A percentile compares a stretch with the other conserved stretches of the same genome.
phyloP scores from a whole-genome alignment of 78 protist genomes.

The Isochrysis galbana region DNA sequence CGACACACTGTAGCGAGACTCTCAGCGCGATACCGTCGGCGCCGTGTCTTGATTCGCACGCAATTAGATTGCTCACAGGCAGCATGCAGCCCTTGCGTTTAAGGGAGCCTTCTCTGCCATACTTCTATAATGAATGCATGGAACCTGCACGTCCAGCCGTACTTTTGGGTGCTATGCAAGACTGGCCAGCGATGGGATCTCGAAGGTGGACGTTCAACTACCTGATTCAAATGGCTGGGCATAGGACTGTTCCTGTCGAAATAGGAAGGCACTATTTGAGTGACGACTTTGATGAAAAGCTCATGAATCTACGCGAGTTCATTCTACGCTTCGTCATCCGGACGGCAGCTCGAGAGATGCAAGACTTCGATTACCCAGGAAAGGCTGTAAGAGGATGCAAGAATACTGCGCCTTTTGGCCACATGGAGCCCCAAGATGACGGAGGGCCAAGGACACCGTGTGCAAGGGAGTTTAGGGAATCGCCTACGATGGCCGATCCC shows the following conservation, averaged over 20 bases:
- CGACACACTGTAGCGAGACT: no score
- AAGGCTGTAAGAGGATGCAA: background rate
- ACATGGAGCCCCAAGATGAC: background rate
- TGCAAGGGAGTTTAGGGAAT: background rate
- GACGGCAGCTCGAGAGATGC: background rate
- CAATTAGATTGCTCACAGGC: no score
- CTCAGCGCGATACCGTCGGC: no score
- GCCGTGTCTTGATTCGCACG: no score
- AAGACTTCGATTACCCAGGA: no score
- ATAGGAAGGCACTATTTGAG: background rate
- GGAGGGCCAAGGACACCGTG: background rate
- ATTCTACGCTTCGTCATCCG: background rate
- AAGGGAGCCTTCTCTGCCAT: background rate
- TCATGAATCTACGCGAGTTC: conserved; percentile 12
- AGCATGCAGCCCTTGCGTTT: no score
- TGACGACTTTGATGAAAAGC: background rate
- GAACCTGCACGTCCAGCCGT: background rate
- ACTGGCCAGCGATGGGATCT: background rate
- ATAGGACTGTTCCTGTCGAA: conserved; percentile 35
- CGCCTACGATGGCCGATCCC: no score
- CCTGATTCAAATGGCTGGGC: background rate
- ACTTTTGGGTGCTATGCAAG: background rate
- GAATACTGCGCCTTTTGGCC: background rate
- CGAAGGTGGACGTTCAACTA: background rate
- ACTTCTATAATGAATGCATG: background rate